phyloP scores from a whole-genome alignment of 169 alveolate genomes.

The Eimeria acervulina region DNA sequence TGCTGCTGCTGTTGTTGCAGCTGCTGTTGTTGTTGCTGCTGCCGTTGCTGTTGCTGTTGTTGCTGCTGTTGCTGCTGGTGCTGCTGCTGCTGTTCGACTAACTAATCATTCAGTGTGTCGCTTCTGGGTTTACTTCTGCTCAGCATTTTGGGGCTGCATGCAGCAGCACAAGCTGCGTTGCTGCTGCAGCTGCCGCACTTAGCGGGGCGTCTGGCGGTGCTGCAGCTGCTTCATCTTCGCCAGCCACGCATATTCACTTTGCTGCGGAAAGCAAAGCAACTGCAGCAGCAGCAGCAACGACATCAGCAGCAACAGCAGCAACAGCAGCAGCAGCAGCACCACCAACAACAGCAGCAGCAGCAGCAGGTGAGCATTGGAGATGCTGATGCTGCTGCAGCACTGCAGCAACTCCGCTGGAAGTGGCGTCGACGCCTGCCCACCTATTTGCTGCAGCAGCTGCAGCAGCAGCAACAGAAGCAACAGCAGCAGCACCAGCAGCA shows the following conservation, averaged over 20 bases:
- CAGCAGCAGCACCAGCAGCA: conserved; percentile 36
- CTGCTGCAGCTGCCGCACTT: conserved; percentile 19
- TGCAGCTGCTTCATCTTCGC: conserved; percentile 31
- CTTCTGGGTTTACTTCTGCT: not conserved
- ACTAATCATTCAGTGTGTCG: not conserved
- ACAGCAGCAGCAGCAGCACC: too few relatives aligned
- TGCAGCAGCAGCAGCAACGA: too few relatives aligned
- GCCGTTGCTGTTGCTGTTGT: not conserved
- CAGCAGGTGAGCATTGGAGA: not conserved
- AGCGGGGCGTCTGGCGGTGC: not conserved
- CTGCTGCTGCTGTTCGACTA: not conserved
- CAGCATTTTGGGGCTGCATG: conserved; percentile 52
- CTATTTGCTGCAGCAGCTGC: not conserved
- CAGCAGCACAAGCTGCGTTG: conserved; percentile 46
- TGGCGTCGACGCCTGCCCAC: conserved; percentile 49
- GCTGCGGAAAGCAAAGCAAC: not conserved
- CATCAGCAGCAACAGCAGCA: too few relatives aligned
- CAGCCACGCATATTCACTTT: not conserved
- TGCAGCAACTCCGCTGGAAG: not conserved
- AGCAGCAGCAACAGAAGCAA: conserved; percentile 16
- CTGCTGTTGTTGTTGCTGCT: not conserved
- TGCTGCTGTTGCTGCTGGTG: conserved; percentile 37
- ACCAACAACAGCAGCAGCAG: too few relatives aligned
- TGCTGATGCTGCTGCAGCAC: not conserved
- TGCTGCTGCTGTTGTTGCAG: not conserved